phyloP scores from a whole-genome alignment of 202 grass and related monocot species.

The Panicum virgatum region DNA sequence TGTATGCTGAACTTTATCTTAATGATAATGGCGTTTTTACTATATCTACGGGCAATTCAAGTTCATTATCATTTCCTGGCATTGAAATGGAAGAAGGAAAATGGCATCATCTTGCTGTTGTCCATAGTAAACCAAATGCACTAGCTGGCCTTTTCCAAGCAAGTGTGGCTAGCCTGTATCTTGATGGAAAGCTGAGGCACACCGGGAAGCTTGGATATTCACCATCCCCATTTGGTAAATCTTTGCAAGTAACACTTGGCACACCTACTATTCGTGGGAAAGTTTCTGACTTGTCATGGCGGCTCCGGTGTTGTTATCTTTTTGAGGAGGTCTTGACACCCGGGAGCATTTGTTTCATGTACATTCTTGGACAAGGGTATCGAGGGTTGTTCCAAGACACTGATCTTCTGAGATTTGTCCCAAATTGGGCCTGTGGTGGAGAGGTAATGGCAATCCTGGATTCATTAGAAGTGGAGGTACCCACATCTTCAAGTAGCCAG shows the following conservation, averaged over 20 bases:
- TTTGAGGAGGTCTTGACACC: slow-evolving; percentile 96
- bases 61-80: slow-evolving; percentile 77
- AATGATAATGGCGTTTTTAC: slow-evolving; percentile 93
- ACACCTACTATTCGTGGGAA: slow-evolving; percentile 66
- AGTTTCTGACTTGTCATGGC: slow-evolving; percentile 80
- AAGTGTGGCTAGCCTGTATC: slow-evolving; percentile 90
- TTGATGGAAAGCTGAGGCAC: slow-evolving; percentile 95
- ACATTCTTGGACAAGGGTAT: slow-evolving; percentile 96
- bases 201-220: slow-evolving; percentile 98
- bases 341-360: slow-evolving; percentile 96
- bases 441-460: slow-evolving; percentile 91
- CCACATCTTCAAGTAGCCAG: slow-evolving; percentile 62
- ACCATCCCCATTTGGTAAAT: slow-evolving; percentile 84
- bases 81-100: slow-evolving; percentile 94
- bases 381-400: slow-evolving; percentile 91
- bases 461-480: slow-evolving; percentile 84
- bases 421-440: slow-evolving; percentile 85
- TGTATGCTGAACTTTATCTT: slow-evolving; percentile 90
- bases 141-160: slow-evolving; percentile 97
- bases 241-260: slow-evolving; percentile 96
- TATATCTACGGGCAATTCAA: slow-evolving; percentile 91
- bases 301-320: slow-evolving; percentile 90
- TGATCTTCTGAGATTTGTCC: slow-evolving; percentile 92
- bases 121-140: slow-evolving; percentile 99
- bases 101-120: slow-evolving; percentile 98